Conservation (phyloP, 192 early-diverging fungal genomes). For the Coemansia sp. region DNA sequence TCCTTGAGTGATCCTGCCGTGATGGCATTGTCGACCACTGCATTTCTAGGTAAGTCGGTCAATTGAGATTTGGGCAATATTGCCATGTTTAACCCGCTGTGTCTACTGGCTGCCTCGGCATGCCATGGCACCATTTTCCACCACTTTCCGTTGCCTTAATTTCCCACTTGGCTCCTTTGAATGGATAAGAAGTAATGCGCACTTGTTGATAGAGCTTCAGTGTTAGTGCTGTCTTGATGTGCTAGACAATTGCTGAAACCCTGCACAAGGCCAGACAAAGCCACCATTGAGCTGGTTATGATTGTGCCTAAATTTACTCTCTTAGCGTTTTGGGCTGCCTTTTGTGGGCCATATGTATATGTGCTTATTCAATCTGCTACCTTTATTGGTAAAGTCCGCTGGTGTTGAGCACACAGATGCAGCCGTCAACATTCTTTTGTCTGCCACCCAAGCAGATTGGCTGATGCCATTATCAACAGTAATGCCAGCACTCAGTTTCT, state of each 20-base stretch:
- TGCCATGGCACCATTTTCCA: background rate
- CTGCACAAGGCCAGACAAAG: background rate
- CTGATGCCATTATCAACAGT: too few species aligned
- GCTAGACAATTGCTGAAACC: background rate
- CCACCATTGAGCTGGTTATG: background rate
- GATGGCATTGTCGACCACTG: background rate
- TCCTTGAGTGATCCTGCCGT: background rate
- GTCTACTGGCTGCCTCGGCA: background rate
- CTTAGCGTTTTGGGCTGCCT: background rate
- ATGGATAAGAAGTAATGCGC: background rate
- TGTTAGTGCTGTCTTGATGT: background rate
- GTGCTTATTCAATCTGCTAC: background rate
- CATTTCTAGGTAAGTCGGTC: background rate
- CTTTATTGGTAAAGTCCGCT: background rate
- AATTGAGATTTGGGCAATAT: background rate
- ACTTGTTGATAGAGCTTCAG: background rate
- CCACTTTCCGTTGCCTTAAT: background rate
- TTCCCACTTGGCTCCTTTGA: background rate
- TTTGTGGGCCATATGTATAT: background rate
- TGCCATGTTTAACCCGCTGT: background rate
- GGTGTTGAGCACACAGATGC: background rate
- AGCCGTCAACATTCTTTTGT: too few species aligned
- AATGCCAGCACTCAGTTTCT: background rate
- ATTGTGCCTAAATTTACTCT: background rate
- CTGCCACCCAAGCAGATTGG: too few species aligned